These are phyloP conservation scores for Colletotrichum caudatum DNA, from an alignment of 2,329 filamentous ascomycete genomes.

Conservation along the genomic window DNA sequence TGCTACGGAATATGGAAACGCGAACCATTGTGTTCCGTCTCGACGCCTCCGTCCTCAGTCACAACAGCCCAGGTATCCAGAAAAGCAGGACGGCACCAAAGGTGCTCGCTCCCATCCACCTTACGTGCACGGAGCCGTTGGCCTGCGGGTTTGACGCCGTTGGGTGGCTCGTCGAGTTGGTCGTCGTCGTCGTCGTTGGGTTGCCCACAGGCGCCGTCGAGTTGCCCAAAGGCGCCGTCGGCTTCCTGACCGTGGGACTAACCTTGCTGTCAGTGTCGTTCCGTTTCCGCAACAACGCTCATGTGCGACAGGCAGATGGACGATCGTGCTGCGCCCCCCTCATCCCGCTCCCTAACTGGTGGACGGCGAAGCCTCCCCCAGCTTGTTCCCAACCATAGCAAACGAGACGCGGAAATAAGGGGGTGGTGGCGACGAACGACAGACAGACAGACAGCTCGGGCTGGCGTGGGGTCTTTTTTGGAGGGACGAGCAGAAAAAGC, in stretches of 20 bases:
- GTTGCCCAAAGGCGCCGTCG: background rate
- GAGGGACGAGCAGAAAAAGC: slow-evolving; percentile 49
- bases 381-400: no score
- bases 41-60: background rate
- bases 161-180: background rate
- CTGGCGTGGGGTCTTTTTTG: background rate
- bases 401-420: background rate
- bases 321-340: background rate
- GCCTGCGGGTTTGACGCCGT: background rate
- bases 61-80: background rate
- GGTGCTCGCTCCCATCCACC: background rate
- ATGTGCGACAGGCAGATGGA: background rate
- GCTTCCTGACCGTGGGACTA: background rate
- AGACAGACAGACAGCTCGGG: background rate
- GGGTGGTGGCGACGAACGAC: background rate
- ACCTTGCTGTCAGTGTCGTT: background rate
- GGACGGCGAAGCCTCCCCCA: background rate
- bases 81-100: background rate
- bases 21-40: background rate
- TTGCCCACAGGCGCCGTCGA: background rate
- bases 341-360: background rate
- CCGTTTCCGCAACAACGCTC: background rate
- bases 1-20: background rate
- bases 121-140: background rate
- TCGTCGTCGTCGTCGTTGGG: background rate